These are phyloP conservation scores for Candida nanaspora DNA, from an alignment of 805 yeast species.

Conservation along the genomic window DNA sequence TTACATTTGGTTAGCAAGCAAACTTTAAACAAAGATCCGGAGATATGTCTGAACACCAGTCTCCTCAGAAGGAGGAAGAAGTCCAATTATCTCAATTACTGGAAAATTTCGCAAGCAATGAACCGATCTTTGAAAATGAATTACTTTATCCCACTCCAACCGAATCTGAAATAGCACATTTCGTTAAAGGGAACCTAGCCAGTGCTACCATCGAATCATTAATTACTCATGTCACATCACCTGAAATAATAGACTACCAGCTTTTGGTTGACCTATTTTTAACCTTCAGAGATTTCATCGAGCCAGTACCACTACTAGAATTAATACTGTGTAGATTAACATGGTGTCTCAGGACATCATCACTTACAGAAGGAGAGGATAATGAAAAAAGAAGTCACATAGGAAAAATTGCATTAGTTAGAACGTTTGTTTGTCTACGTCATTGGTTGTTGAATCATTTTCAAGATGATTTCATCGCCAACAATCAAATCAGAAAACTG, in stretches of 20 bases:
- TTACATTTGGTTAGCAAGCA: no score
- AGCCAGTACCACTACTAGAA: slow-evolving; percentile 50
- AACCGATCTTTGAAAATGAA: slow-evolving; percentile 26
- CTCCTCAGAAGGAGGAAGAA: no score
- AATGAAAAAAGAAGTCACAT: slow-evolving; percentile 20
- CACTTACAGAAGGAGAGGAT: not conserved
- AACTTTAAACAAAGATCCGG: no score
- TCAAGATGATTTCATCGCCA: slow-evolving; percentile 68
- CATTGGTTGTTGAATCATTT: slow-evolving; percentile 90
- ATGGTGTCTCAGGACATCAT: slow-evolving; percentile 52
- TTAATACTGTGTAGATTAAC: slow-evolving; percentile 56
- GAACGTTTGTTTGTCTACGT: slow-evolving; percentile 81
- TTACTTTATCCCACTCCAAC: slow-evolving; percentile 25
- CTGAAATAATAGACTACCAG: slow-evolving; percentile 68
- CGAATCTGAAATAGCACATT: slow-evolving; percentile 24
- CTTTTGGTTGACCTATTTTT: slow-evolving; percentile 80
- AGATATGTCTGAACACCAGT: no score
- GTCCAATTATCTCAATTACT: slow-evolving; percentile 13
- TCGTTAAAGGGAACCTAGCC: slow-evolving; percentile 8
- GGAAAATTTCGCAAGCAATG: slow-evolving; percentile 23
- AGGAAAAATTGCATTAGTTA: slow-evolving; percentile 62
- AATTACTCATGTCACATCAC: slow-evolving; percentile 60
- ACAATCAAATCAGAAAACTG: slow-evolving; percentile 36
- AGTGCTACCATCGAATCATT: slow-evolving; percentile 32
- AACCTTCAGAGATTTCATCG: slow-evolving; percentile 67